A percentile compares a stretch with the other conserved stretches of the same genome.
phyloP scores from a whole-genome alignment of 768 basidiomycete genomes.

The Hygrophoropsis aurantiaca region DNA sequence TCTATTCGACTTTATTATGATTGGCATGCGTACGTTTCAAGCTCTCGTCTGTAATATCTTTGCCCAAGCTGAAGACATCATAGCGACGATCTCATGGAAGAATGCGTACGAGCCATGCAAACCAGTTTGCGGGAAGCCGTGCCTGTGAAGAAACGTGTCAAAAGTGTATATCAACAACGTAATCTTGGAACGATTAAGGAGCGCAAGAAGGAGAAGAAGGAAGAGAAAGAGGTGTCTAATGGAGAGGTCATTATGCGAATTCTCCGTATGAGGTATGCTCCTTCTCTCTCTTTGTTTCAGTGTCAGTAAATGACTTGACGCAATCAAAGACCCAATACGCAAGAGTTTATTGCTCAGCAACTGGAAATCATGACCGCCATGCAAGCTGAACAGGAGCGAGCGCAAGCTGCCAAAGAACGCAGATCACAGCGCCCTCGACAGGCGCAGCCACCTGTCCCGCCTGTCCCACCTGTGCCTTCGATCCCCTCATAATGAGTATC shows the following conservation, averaged over 20 bases:
- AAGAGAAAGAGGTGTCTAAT: slow-evolving; percentile 70
- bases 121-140: slow-evolving; percentile 74
- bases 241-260: slow-evolving; percentile 95
- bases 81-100: slow-evolving; percentile 87
- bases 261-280: slow-evolving; percentile 86
- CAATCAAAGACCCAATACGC: slow-evolving; percentile 62
- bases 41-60: slow-evolving; percentile 7
- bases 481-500: slow-evolving; percentile 4
- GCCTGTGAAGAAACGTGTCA: slow-evolving; percentile 82
- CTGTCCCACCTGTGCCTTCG: slow-evolving; percentile 30
- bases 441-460: slow-evolving; percentile 21
- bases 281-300: neutral
- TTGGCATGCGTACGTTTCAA: slow-evolving; percentile 75
- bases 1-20: slow-evolving; percentile 95
- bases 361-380: slow-evolving; percentile 79
- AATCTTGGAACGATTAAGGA: slow-evolving; percentile 96
- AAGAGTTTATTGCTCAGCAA: slow-evolving; percentile 88
- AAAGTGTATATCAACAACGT: slow-evolving; percentile 89
- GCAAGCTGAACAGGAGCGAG: slow-evolving; percentile 78
- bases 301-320: neutral
- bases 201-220: slow-evolving; percentile 88
- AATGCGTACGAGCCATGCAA: slow-evolving; percentile 95
- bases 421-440: slow-evolving; percentile 55
- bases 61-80: neutral
- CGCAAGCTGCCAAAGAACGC: slow-evolving; percentile 58